Evolutionary conservation across 2,329 filamentous ascomycete genomes (phyloP), one percentile per base, ranked within the genome.

Genomic region (Shiraia sp.): DNA sequence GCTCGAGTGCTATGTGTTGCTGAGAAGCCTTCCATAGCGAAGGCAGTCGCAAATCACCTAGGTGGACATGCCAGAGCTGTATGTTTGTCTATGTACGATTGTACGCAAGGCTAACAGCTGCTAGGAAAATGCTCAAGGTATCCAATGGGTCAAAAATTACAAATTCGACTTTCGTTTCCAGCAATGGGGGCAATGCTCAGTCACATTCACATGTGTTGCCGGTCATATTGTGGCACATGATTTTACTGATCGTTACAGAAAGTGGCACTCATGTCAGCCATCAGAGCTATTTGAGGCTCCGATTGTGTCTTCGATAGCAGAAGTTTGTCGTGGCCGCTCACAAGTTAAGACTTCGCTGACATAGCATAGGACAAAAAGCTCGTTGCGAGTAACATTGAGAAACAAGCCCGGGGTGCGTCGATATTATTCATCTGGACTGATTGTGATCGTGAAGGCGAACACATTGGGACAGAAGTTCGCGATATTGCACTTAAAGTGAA

Each of bases 361-460:
- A 3, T 10, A 15, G 3, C 10, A 13, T 52, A 91, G 82, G 85
- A 91, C 61, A 95, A 91, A 63, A 85, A 85, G 58, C 74, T 79
- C 1, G 86, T 99, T 49, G 90, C 91, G 8, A 79, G 84, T 23
- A 99, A 99, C 63, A 93, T 99, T 59, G 81, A 86, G 55, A 74
- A 79, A 1, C 86, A 95, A 68, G 92, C 93, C 13, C 79, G 79
- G 46, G 79, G 80, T 63, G 79, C 84, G n/a, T 80, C 78, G 40
- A 82, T 85, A 10, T 77, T 99, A 23, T 92, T 95, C 69, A 96
- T 99, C 57, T 99, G 93, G 93, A 99, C 93, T 1, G 93, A 99
- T 78, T 97, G 93, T 70, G 93, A 99, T 76, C 84, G 91, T 40
- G 93, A 99, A 76, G 93, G 93, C 25, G 93, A 99, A 68, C 88